Evolutionary conservation across 2,329 filamentous ascomycete species (phyloP).

Genomic region (Trichoderma semiorbis): DNA sequence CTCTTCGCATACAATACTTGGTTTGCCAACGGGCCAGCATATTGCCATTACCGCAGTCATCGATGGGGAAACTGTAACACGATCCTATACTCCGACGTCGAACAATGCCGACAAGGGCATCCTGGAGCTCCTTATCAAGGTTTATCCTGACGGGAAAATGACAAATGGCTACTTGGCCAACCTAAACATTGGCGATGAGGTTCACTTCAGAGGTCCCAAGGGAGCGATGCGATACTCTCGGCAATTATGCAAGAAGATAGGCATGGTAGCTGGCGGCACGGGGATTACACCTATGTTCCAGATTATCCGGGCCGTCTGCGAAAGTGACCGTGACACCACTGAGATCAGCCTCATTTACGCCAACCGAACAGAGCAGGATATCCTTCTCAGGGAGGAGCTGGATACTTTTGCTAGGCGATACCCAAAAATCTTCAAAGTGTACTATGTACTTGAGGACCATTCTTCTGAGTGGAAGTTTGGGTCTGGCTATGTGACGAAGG

Average conservation of each 20-base stretch:
- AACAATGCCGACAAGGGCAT: constrained; percentile 39
- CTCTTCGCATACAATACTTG: background rate
- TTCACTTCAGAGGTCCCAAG: constrained; percentile 54
- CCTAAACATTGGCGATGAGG: constrained; percentile 46
- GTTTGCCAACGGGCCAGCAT: background rate
- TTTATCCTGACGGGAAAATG: constrained; percentile 47
- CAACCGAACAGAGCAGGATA: constrained; percentile 56
- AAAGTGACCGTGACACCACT: constrained; percentile 55
- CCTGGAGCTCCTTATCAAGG: constrained; percentile 50
- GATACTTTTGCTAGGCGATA: constrained; percentile 50
- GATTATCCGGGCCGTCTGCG: constrained; percentile 60
- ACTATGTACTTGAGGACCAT: constrained; percentile 52
- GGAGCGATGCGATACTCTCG: constrained; percentile 29
- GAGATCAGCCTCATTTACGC: constrained; percentile 56
- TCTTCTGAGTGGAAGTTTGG: constrained; percentile 46
- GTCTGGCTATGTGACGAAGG: constrained; percentile 48
- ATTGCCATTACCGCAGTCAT: background rate
- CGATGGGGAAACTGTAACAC: constrained; percentile 44
- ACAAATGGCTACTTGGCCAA: constrained; percentile 42
- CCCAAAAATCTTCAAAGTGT: constrained; percentile 52
- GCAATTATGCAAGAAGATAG: constrained; percentile 38
- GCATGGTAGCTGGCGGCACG: constrained; percentile 51
- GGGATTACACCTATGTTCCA: constrained; percentile 42
- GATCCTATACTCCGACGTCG: constrained; percentile 80
- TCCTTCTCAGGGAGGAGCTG: constrained; percentile 54